These are phyloP conservation scores for Bassia scoparia DNA, from an alignment of 148 eudicot species.

Conservation along the genomic window DNA sequence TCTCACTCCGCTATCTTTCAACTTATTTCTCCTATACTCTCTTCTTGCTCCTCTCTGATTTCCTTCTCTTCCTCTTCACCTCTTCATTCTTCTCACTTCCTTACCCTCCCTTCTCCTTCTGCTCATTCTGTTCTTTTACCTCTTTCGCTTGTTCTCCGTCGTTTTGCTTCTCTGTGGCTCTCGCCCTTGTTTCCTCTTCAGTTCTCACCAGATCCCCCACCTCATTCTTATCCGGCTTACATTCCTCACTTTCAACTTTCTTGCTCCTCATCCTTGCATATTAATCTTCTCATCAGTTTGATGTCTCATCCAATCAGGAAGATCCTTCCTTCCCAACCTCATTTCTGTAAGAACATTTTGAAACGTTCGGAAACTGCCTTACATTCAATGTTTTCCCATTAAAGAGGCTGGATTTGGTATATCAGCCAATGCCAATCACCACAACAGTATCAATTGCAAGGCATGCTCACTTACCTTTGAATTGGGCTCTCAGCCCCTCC, in stretches of 20 bases:
- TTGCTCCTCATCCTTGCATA: conserved; percentile 44
- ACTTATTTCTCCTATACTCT: conserved; percentile 18
- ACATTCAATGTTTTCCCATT: conserved; percentile 33
- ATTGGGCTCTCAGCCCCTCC: conserved; percentile 55
- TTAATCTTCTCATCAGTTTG: conserved; percentile 19
- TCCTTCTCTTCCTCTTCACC: conserved; percentile 16
- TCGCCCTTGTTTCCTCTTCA: conserved; percentile 23
- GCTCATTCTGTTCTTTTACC: conserved; percentile 12
- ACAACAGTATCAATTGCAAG: conserved; percentile 52
- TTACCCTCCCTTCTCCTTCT: conserved; percentile 22
- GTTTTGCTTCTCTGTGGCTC: conserved; percentile 10
- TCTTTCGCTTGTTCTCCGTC: neutral
- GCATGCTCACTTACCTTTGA: conserved; percentile 86
- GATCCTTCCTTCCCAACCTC: conserved; percentile 73
- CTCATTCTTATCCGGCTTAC: conserved; percentile 28
- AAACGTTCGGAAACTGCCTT: conserved; percentile 34
- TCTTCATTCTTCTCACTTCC: conserved; percentile 25
- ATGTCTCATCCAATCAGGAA: conserved; percentile 38
- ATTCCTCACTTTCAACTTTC: conserved; percentile 31
- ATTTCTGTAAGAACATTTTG: conserved; percentile 24
- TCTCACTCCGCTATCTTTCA: conserved; percentile 22
- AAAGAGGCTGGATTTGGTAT: conserved; percentile 71
- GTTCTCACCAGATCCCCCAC: conserved; percentile 18
- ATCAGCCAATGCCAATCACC: conserved; percentile 74
- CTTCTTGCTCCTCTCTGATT: conserved; percentile 12